Base-by-base conservation (phyloP, 2,329 filamentous ascomycete genomes). In the Claviceps pazoutovae region DNA sequence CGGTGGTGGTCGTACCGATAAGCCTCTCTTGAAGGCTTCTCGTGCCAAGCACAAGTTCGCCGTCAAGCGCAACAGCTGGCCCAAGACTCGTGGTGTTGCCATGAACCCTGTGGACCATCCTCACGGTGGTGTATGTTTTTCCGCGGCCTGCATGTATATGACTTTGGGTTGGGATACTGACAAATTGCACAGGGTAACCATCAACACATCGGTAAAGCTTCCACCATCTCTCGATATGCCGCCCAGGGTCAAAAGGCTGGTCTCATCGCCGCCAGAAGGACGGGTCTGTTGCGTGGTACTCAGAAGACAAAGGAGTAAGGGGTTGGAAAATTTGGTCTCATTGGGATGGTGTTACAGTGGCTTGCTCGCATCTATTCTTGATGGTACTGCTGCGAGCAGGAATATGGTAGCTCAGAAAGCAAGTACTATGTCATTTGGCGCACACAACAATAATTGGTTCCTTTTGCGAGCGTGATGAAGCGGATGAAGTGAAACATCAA, bases 1-100 rank as follows among this genome's bases (percentile, higher is more conserved):
- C 70, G 93, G 93, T 79, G 93, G 93, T 83, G 93, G 93, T 74
- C 86, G 93, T 80, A 98, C 93, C 74, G 93, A 98, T 82, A 98
- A 98, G 84, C 93, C 93, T 67, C 81, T 98, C 72, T 80, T 98
- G 68, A 98, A 98, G 91, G 93, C 93, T 68, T 97, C 91, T 69
- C 88, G 93, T 72, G 93, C 93, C 70, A 98, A 97, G 88, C 91
- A 97, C 74, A 98, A 98, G 87, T 98, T 95, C 79, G 89, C 90
- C 66, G 94, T 96, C 79, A 98, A 98, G 89, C 89, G 93, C 73
- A 97, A 98, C 88, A 91, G 84, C 71, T 98, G 93, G 93, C 93
- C 93, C 78, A 96, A 95, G 88, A 98, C 93, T 82, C 91, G 93
- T 93, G 93, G 93, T 96, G 93, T 98, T 85, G 93, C 93, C 76